These are phyloP conservation scores for Biscutella laevigata DNA, from an alignment of 441 rosid species.

Conservation along the genomic window DNA sequence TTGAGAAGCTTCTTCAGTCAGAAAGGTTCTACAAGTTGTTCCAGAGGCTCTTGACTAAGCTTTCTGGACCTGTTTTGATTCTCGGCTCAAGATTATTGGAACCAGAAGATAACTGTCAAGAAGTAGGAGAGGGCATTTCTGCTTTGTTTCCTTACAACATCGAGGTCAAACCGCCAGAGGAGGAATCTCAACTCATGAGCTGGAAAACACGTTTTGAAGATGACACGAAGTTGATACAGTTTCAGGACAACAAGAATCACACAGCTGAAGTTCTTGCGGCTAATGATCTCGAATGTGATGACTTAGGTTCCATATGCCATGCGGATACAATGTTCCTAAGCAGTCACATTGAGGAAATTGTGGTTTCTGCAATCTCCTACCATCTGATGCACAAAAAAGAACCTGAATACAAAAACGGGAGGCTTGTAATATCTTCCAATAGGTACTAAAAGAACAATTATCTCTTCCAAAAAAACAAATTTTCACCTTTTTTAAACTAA, in stretches of 20 bases:
- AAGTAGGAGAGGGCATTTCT: constrained; percentile 59
- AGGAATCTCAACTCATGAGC: constrained; percentile 60
- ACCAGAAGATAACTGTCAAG: constrained; percentile 57
- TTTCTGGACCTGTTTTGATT: constrained; percentile 63
- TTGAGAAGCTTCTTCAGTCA: constrained; percentile 70
- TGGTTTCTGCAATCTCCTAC: constrained; percentile 76
- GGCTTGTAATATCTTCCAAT: constrained; percentile 79
- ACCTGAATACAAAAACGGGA: constrained; percentile 88
- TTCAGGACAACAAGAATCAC: constrained; percentile 88
- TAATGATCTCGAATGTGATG: constrained; percentile 84
- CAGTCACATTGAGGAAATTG: constrained; percentile 78
- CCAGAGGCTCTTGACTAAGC: constrained; percentile 53
- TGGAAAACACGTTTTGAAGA: constrained; percentile 87
- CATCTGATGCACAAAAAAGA: constrained; percentile 68
- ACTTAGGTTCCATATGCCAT: constrained; percentile 66
- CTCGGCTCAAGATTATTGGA: constrained; percentile 79
- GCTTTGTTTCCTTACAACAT: constrained; percentile 69
- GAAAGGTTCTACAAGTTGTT: constrained; percentile 58
- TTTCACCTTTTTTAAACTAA: neutral
- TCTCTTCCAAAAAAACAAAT: neutral
- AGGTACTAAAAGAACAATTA: constrained; percentile 32
- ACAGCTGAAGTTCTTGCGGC: constrained; percentile 82
- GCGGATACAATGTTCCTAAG: constrained; percentile 68
- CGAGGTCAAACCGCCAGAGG: constrained; percentile 74
- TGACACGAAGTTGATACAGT: constrained; percentile 77